phyloP scores from a whole-genome alignment of 148 eudicot genomes.

The Rhododendron ovatum region DNA sequence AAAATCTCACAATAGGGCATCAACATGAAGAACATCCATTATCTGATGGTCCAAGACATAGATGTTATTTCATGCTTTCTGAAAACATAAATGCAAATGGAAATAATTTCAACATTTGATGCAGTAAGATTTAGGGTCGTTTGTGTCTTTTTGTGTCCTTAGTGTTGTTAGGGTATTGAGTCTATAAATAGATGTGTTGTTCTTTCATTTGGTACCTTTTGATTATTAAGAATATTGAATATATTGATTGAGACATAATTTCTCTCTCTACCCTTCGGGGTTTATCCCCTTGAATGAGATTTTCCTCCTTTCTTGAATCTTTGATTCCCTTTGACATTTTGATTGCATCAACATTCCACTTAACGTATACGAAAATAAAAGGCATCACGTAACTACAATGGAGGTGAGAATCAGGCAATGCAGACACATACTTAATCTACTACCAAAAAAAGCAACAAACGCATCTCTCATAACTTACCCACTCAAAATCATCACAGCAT shows the following conservation, averaged over 20 bases:
- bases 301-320: too few relatives aligned
- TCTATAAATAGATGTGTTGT: too few relatives aligned
- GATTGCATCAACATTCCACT: not conserved
- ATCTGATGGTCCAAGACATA: too few relatives aligned
- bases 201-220: too few relatives aligned
- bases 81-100: not conserved
- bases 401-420: not conserved
- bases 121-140: too few relatives aligned
- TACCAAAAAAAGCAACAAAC: not conserved
- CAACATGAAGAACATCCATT: not conserved
- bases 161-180: too few relatives aligned
- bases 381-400: not conserved
- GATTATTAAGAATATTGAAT: too few relatives aligned
- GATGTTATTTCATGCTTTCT: not conserved
- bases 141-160: too few relatives aligned
- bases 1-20: not conserved
- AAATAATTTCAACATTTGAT: not conserved
- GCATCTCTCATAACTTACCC: slow-evolving; percentile 11
- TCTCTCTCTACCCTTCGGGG: too few relatives aligned
- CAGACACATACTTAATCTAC: not conserved
- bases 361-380: not conserved
- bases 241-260: too few relatives aligned
- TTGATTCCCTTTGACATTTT: too few relatives aligned
- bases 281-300: too few relatives aligned
- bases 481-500: slow-evolving; percentile 18